Conservation (phyloP, 768 basidiomycete genomes). For the Leccinum pellstonianum region DNA sequence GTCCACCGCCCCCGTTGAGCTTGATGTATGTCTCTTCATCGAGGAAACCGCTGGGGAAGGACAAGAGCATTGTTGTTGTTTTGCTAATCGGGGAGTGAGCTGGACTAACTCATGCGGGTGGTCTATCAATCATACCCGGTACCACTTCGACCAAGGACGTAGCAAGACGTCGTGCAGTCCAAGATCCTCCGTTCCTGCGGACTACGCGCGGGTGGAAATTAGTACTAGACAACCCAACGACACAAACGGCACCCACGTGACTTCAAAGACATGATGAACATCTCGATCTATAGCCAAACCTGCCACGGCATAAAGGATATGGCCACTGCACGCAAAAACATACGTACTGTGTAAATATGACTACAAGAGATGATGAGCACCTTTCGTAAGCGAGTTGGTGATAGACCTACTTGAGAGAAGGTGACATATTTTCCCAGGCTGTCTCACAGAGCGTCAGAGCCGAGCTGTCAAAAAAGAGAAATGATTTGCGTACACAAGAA, state of each 20-base stretch:
- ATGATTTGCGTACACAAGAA: conserved; percentile 49
- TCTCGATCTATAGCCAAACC: conserved; percentile 27
- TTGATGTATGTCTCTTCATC: conserved; percentile 16
- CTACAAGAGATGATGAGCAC: conserved; percentile 23
- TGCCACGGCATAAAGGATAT: not conserved
- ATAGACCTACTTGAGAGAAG: conserved; percentile 26
- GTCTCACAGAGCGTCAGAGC: conserved; percentile 42
- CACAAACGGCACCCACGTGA: conserved; percentile 17
- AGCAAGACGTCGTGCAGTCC: conserved; percentile 58
- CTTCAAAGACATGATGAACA: conserved; percentile 28
- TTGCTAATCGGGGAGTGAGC: conserved; percentile 41
- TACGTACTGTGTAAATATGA: conserved; percentile 23
- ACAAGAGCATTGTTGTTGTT: conserved; percentile 59
- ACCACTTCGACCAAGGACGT: conserved; percentile 69
- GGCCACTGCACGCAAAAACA: not conserved
- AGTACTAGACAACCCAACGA: conserved; percentile 9
- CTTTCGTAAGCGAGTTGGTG: conserved; percentile 34
- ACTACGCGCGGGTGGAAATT: conserved; percentile 19
- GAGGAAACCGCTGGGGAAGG: no score
- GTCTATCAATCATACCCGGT: conserved; percentile 51
- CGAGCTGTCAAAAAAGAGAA: not conserved
- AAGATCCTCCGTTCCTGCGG: conserved; percentile 55
- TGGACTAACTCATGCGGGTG: not conserved
- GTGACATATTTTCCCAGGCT: conserved; percentile 32
- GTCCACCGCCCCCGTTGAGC: conserved; percentile 41